Evolutionary conservation across 306 rosid genomes (phyloP), one percentile per base, ranked within the genome.

Genomic region (Cicer bijugum): DNA sequence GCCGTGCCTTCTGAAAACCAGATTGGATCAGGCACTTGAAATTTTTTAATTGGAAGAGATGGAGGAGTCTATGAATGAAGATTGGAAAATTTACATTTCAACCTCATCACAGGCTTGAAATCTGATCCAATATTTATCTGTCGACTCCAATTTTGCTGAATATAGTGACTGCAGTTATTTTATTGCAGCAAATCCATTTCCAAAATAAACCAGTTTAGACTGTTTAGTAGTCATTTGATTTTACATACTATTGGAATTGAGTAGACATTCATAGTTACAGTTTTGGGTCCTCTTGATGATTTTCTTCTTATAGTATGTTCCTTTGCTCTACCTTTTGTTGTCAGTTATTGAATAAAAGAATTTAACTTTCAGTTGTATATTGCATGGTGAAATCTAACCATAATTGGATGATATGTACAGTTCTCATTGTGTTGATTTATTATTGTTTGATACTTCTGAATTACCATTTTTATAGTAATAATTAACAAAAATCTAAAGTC

Each of bases 1-100:
- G 19, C 58, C 10, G 52, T 44, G 59, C 75, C 61, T 38, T 43
- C 65, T 38, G 77, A 50, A 45, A 68, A 42, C 20, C 71, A 44
- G 47, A 12, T 33, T 52, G 77, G 70, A 71, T 39, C 73, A 57
- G 79, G 66, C 69, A 61, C 47, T 38, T 75, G 59, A 59, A 33
- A 33, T 6, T 12, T 53, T 53, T 53, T 17, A 1, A 53, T 52
- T 52, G 28, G 10, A 15, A 51, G 4, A 42, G 8, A 42, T 42
- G 45, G 45, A 42, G 45, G 45, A 42, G 28, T n/a, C 14, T 1
- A 1, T n/a, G 59, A 48, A 42, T 61, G 50, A 16, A 48, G 33
- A 63, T 50, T 4, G 1, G 0, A 50, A 5, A 14, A 50, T 14
- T 50, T 50, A n/a, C 56, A 14, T 14, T 11, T 50, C 19, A 50